These are phyloP conservation scores for Schoenoplectus triqueter DNA, from an alignment of 202 grass and related monocot species.

Conservation along the genomic window DNA sequence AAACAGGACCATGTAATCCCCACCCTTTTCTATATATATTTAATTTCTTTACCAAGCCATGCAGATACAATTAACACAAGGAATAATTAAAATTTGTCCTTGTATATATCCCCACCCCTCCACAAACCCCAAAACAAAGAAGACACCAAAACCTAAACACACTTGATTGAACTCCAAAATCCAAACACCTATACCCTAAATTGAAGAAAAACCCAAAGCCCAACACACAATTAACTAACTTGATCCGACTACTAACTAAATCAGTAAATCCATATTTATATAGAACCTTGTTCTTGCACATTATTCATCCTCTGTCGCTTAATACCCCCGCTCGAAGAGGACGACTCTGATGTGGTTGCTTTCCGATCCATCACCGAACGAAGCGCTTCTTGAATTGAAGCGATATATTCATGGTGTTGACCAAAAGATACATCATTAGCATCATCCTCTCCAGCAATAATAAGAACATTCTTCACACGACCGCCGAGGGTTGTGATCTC, in stretches of 20 bases:
- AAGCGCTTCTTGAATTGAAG: conserved; percentile 85
- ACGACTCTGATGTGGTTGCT: conserved; percentile 55
- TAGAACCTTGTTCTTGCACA: conserved; percentile 56
- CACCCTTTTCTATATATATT: conserved; percentile 37
- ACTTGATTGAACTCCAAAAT: conserved; percentile 42
- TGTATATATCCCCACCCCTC: conserved; percentile 30
- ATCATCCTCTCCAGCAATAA: conserved; percentile 56
- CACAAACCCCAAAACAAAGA: conserved; percentile 45
- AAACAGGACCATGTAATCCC: conserved; percentile 47
- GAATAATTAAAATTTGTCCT: conserved; percentile 60
- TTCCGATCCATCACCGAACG: conserved; percentile 72
- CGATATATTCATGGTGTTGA: conserved; percentile 69
- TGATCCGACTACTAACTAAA: conserved; percentile 29
- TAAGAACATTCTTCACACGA: conserved; percentile 82
- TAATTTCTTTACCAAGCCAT: background rate
- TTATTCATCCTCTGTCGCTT: conserved; percentile 95
- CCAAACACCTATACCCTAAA: conserved; percentile 37
- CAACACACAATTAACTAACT: conserved; percentile 39
- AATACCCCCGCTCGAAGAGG: conserved; percentile 55
- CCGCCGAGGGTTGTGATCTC: conserved; percentile 92
- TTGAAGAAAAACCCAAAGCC: conserved; percentile 34
- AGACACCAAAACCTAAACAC: conserved; percentile 44
- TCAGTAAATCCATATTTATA: conserved; percentile 50
- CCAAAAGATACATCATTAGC: conserved; percentile 43
- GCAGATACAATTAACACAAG: conserved; percentile 34